These are phyloP conservation scores for Debaryomyces nepalensis DNA, from an alignment of 1,139 yeast genomes.

Conservation along the genomic window DNA sequence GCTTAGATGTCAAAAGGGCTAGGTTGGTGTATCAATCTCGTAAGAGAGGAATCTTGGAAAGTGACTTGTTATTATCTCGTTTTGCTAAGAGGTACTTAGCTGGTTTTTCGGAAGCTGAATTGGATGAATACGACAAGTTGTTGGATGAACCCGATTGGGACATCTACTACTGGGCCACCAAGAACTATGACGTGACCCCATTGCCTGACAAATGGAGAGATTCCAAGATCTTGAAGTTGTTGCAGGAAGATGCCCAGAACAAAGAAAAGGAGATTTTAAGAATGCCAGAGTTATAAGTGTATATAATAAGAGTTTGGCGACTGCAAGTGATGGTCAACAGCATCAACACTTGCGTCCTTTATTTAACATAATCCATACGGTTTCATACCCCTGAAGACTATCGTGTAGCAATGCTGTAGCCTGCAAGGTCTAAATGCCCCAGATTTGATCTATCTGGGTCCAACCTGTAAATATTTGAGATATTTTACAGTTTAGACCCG, in stretches of 20 bases:
- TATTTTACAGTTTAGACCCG: constrained; percentile 4
- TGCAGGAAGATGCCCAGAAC: constrained; percentile 79
- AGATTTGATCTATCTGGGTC: not conserved
- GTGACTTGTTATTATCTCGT: constrained; percentile 81
- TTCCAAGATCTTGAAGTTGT: constrained; percentile 61
- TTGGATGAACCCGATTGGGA: constrained; percentile 98
- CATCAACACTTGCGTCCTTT: not conserved
- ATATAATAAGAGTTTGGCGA: not conserved
- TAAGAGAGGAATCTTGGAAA: constrained; percentile 93
- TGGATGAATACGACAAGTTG: constrained; percentile 83
- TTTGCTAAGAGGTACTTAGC: constrained; percentile 80
- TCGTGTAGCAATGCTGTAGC: not conserved
- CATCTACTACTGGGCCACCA: constrained; percentile 96
- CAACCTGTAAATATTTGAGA: constrained; percentile 6
- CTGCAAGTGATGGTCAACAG: too few species aligned
- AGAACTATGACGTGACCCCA: constrained; percentile 77
- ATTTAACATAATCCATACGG: not conserved
- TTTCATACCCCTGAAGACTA: not conserved
- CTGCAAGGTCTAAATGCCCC: not conserved
- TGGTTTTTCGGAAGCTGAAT: constrained; percentile 62
- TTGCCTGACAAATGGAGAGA: constrained; percentile 85
- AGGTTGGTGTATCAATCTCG: constrained; percentile 89
- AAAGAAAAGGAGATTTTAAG: constrained; percentile 73
- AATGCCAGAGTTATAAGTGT: constrained; percentile 68
- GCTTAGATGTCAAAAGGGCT: constrained; percentile 78